Evolutionary conservation across 1,139 yeast genomes (phyloP).

Genomic region (Pichia sp.): DNA sequence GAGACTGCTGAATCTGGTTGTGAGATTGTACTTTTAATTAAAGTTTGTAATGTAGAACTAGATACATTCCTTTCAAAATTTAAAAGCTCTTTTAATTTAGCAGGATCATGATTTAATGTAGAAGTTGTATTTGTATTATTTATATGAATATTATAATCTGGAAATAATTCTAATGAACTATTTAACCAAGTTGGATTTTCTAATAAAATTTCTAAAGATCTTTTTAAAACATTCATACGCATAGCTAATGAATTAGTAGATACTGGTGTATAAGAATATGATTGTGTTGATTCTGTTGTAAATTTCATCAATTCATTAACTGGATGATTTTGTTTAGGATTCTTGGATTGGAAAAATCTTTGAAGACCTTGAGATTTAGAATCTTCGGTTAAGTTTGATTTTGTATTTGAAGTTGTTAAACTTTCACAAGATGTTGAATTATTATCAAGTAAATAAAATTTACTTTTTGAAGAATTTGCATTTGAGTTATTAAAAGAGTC

Average conservation of each 20-base stretch:
- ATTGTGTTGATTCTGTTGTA: constrained; percentile 76
- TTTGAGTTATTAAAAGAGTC: constrained; percentile 11
- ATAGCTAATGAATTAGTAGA: constrained; percentile 77
- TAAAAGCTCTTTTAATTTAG: constrained; percentile 2
- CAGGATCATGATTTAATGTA: neutral
- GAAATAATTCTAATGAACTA: constrained; percentile 26
- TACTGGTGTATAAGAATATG: constrained; percentile 77
- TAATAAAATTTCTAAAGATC: constrained; percentile 66
- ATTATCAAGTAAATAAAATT: constrained; percentile 14
- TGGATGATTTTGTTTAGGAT: too few relatives aligned
- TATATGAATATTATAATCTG: constrained; percentile 9
- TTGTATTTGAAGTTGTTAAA: neutral
- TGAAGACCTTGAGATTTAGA: neutral
- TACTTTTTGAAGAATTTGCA: constrained; percentile 4
- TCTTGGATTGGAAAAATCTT: too few relatives aligned
- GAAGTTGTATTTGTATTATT: neutral
- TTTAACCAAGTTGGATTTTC: constrained; percentile 53
- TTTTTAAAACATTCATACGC: constrained; percentile 63
- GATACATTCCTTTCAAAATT: constrained; percentile 40
- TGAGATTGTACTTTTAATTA: constrained; percentile 36
- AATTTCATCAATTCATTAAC: constrained; percentile 32
- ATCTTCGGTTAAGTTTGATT: neutral
- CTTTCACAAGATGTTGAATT: constrained; percentile 7
- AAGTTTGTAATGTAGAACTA: constrained; percentile 44
- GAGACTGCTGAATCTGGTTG: too few relatives aligned